These are phyloP conservation scores for Pseudopithomyces maydicus DNA, from an alignment of 2,329 filamentous ascomycete species.

Conservation along the genomic window DNA sequence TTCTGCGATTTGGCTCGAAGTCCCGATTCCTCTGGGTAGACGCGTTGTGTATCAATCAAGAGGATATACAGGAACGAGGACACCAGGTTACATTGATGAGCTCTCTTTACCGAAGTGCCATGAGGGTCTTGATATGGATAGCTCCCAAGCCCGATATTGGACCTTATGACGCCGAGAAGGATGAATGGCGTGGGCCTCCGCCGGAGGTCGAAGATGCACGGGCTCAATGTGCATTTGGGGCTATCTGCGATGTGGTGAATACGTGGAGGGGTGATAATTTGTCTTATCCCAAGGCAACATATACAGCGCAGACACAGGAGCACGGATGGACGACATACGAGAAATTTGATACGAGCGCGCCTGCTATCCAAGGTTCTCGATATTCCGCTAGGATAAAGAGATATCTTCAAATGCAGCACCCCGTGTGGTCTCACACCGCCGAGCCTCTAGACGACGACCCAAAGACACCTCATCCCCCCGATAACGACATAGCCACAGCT, in stretches of 20 bases:
- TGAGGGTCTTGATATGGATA: constrained; percentile 10
- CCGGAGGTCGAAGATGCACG: background rate
- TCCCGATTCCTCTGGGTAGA: constrained; percentile 12
- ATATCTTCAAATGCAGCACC: too few relatives aligned
- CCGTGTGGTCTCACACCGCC: too few relatives aligned
- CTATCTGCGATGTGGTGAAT: constrained; percentile 14
- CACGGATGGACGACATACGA: too few relatives aligned
- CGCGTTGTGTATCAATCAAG: constrained; percentile 15
- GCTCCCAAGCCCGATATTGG: background rate
- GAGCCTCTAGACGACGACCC: too few relatives aligned
- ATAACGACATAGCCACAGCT: background rate
- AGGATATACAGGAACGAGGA: background rate
- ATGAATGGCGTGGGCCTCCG: background rate
- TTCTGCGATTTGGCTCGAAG: background rate
- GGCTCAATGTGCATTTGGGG: constrained; percentile 9
- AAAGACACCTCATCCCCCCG: background rate
- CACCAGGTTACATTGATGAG: constrained; percentile 12
- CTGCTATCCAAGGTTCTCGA: background rate
- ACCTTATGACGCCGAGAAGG: too few relatives aligned
- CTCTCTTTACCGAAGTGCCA: constrained; percentile 4
- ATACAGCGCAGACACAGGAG: background rate
- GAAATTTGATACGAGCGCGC: too few relatives aligned
- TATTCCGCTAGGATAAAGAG: background rate
- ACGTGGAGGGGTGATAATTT: background rate
- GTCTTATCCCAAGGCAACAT: background rate